Evolutionary conservation across 179 eudicot genomes (phyloP).

Genomic region (Spergularia azorica): DNA sequence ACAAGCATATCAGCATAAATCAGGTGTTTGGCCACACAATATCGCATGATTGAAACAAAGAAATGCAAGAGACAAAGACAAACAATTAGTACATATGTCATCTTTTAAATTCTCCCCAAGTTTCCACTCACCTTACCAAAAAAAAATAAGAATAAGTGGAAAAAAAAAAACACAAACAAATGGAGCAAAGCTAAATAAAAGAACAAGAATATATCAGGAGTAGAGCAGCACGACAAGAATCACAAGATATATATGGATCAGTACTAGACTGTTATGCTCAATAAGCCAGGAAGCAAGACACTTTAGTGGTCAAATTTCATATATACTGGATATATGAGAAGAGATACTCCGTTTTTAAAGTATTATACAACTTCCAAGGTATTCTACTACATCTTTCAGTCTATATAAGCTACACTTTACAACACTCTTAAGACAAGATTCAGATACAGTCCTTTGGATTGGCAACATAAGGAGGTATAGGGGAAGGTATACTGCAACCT

Average conservation of each 20-base stretch:
- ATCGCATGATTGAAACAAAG: not conserved
- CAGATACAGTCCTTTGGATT: not conserved
- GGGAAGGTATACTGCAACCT: slow-evolving; percentile 7
- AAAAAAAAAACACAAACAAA: too few relatives aligned
- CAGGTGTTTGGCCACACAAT: not conserved
- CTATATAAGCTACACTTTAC: slow-evolving; percentile 22
- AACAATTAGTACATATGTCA: not conserved
- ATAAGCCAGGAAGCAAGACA: not conserved
- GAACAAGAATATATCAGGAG: not conserved
- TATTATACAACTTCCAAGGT: slow-evolving; percentile 20
- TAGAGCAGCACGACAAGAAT: too few relatives aligned
- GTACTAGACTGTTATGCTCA: not conserved
- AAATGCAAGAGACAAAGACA: not conserved
- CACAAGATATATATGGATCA: not conserved
- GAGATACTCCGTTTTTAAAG: not conserved
- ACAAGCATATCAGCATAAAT: too few relatives aligned
- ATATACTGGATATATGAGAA: not conserved
- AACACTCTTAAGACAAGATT: slow-evolving; percentile 9
- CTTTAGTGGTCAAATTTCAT: slow-evolving; percentile 4
- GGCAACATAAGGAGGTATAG: not conserved
- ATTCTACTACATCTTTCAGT: slow-evolving; percentile 7
- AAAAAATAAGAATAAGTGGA: not conserved
- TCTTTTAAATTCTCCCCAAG: not conserved
- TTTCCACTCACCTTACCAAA: not conserved
- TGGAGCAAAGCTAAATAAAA: not conserved